Conservation (phyloP, 176 grass and related monocot species). For the Typha latifolia region DNA sequence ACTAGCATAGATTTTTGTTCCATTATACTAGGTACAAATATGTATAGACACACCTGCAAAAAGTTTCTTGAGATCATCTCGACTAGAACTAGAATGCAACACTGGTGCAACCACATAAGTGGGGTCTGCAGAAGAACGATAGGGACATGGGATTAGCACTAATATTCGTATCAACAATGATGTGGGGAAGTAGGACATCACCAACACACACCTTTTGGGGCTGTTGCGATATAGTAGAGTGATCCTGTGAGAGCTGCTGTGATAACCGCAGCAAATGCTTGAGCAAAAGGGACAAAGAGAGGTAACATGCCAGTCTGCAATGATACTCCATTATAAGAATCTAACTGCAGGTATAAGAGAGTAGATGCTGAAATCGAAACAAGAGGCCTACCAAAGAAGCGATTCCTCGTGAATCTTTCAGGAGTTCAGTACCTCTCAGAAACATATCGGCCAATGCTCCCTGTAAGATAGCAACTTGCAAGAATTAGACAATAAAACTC, state of each 20-base stretch:
- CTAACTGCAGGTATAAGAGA: too few species aligned
- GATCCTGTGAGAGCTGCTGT: constrained; percentile 85
- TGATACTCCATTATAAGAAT: not conserved
- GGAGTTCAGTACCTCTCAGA: constrained; percentile 68
- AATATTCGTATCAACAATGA: not conserved
- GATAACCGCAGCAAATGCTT: constrained; percentile 87
- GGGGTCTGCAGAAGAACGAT: constrained; percentile 50
- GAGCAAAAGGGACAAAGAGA: constrained; percentile 78
- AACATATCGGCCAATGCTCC: constrained; percentile 82
- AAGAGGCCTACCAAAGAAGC: constrained; percentile 52
- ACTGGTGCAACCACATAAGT: constrained; percentile 81
- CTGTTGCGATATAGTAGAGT: constrained; percentile 75
- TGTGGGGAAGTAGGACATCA: constrained; percentile 6
- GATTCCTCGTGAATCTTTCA: constrained; percentile 83
- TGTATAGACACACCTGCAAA: constrained; percentile 50
- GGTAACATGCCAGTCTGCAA: constrained; percentile 77
- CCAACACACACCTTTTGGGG: constrained; percentile 49
- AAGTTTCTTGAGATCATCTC: constrained; percentile 68
- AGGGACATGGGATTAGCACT: not conserved
- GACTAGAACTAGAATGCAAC: constrained; percentile 42
- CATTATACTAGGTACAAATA: not conserved
- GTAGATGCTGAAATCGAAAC: not conserved
- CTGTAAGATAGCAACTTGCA: constrained; percentile 21
- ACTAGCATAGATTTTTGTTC: too few species aligned
- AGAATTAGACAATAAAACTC: not conserved